phyloP scores from a whole-genome alignment of 768 basidiomycete genomes.

The Phylloporus sp. region DNA sequence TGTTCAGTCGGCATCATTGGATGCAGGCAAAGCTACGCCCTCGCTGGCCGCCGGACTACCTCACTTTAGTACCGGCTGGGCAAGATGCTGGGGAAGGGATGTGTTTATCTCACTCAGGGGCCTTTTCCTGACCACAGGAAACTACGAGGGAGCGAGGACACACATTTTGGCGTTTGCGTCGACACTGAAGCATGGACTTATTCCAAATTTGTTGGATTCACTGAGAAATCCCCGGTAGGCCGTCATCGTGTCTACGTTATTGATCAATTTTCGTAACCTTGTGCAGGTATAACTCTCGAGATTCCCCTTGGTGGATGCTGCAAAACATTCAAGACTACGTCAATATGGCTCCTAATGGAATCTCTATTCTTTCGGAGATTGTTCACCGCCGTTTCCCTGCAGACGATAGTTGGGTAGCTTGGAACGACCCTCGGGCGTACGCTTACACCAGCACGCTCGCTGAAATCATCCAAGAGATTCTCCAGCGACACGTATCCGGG shows the following conservation, averaged over 20 bases:
- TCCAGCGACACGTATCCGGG: constrained; percentile 90
- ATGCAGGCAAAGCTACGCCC: constrained; percentile 63
- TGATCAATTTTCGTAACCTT: neutral
- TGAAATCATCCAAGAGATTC: constrained; percentile 94
- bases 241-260: neutral
- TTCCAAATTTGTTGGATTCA: constrained; percentile 94
- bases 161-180: constrained; percentile 94
- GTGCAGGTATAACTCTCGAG: constrained; percentile 86
- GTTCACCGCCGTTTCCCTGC: constrained; percentile 93
- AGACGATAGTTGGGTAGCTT: constrained; percentile 91
- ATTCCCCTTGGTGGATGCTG: constrained; percentile 99
- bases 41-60: constrained; percentile 93
- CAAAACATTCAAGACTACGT: constrained; percentile 98
- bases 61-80: constrained; percentile 92
- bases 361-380: constrained; percentile 70
- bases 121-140: constrained; percentile 90
- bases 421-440: constrained; percentile 85
- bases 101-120: constrained; percentile 93
- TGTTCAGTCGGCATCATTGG: constrained; percentile 87
- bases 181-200: constrained; percentile 91
- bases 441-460: constrained; percentile 77
- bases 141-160: constrained; percentile 76
- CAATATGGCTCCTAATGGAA: constrained; percentile 76
- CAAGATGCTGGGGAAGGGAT: constrained; percentile 94
- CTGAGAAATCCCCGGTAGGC: constrained; percentile 73